Base-by-base conservation (phyloP, 306 rosid species). In the Arachis hypogaea region DNA sequence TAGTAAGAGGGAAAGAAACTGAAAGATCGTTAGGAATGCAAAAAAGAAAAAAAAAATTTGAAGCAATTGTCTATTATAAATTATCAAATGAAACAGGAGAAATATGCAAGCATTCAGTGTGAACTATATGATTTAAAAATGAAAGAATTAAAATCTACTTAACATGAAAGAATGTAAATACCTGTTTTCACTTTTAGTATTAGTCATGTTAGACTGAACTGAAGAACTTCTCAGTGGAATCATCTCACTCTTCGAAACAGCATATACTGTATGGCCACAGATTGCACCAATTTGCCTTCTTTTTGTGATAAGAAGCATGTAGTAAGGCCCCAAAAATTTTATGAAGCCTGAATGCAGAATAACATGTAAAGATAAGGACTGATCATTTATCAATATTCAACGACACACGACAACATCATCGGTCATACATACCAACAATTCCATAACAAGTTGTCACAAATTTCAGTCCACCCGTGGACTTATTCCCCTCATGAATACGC, bases 321-420 rank as follows among this genome's bases (percentile, higher is more conserved):
- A 90, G 75, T 86, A 90, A 55, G 98, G 98, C 80, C 90, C 98
- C 66, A 90, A 76, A 81, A 92, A 92, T 84, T 83, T 92, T 83
- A 90, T 73, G 69, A 90, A 86, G 58, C 98, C 98, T 92, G 58
- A 61, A 71, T 77, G 54, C 62, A 82, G 63, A 78, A 74, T 73
- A 79, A 68, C 57, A 12, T 33, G 59, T 61, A 75, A 58, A 85
- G 63, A 72, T 46, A 67, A 28, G 43, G 47, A 52, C n/a, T 42
- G 52, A 59, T 71, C 62, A 69, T n/a, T 51, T 42, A 55, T 9
- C 75, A 65, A 59, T 4, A 45, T 45, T n/a, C 40, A 72, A 40
- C 63, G 41, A 57, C 61, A 63, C 51, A 76, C 59, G 42, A 62
- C 56, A 22, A 62, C 56, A 65, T 65, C 38, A 14, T 5, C 41